Evolutionary conservation across 371 early-diverging fungal species (phyloP).

Genomic region (Lichtheimia corymbifera): DNA sequence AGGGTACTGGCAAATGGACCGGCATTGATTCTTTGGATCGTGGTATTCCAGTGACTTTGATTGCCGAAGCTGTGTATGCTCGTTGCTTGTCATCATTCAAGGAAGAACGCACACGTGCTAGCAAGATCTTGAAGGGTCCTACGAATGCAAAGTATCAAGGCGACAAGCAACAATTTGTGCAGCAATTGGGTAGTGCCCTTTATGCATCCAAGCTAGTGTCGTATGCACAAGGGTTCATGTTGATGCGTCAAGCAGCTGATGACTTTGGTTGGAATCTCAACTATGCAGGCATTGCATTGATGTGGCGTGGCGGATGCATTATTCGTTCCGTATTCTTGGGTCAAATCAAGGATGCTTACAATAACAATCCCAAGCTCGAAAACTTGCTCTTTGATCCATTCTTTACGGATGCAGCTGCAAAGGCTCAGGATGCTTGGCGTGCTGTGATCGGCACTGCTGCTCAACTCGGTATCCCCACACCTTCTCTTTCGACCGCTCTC

Average conservation of each 20-base stretch:
- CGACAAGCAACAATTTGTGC: constrained; percentile 83
- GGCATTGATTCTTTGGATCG: constrained; percentile 93
- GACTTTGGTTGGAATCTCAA: constrained; percentile 95
- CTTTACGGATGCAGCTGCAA: constrained; percentile 87
- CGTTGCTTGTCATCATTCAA: constrained; percentile 96
- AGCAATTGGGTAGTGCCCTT: constrained; percentile 89
- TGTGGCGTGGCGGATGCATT: constrained; percentile 99
- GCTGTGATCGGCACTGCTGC: constrained; percentile 83
- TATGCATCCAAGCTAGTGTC: constrained; percentile 98
- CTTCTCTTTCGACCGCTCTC: constrained; percentile 92
- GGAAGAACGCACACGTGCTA: constrained; percentile 89
- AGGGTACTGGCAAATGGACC: constrained; percentile 99
- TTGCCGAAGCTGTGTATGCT: constrained; percentile 98
- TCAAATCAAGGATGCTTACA: constrained; percentile 94
- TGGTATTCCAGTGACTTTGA: constrained; percentile 94
- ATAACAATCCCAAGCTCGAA: constrained; percentile 80
- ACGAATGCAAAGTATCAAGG: constrained; percentile 63
- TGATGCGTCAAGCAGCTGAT: constrained; percentile 94
- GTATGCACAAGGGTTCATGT: constrained; percentile 99
- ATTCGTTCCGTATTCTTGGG: constrained; percentile 94
- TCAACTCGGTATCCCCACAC: constrained; percentile 88
- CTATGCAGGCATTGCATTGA: constrained; percentile 93
- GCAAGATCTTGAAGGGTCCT: constrained; percentile 83
- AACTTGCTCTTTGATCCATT: constrained; percentile 92
- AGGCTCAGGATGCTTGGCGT: constrained; percentile 89